Evolutionary conservation across 176 grass and related monocot genomes (phyloP).

Genomic region (Panicum miliaceum): DNA sequence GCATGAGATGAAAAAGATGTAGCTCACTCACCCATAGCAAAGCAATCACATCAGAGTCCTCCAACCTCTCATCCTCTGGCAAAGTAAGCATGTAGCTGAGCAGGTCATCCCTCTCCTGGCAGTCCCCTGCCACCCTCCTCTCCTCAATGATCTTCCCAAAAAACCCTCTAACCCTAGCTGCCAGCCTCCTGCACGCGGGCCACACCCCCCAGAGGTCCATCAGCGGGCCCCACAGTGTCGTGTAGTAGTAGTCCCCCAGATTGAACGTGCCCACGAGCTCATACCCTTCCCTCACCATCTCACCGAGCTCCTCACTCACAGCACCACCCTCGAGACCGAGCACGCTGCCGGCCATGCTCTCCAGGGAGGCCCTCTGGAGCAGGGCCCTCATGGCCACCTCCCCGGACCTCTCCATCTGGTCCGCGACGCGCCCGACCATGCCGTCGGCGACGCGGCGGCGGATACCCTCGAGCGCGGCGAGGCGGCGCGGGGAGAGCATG

Average conservation of each 20-base stretch:
- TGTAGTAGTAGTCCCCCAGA: conserved; percentile 47
- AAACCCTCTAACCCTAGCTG: conserved; percentile 35
- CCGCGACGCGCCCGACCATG: neutral
- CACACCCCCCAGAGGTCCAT: conserved; percentile 44
- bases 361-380: conserved; percentile 40
- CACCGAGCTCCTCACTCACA: conserved; percentile 3
- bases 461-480: conserved; percentile 7
- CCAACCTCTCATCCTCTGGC: conserved; percentile 39
- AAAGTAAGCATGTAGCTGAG: conserved; percentile 47
- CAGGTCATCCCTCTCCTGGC: conserved; percentile 9
- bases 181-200: conserved; percentile 30
- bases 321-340: neutral
- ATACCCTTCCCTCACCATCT: conserved; percentile 53
- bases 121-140: conserved; percentile 14
- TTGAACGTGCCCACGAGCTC: conserved; percentile 53
- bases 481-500: conserved; percentile 50
- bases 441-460: neutral
- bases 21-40: conserved; percentile 50
- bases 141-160: conserved; percentile 49
- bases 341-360: conserved; percentile 49
- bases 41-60: conserved; percentile 44
- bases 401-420: conserved; percentile 1
- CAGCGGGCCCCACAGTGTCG: neutral
- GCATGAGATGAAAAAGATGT: neutral
- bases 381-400: conserved; percentile 37